phyloP scores from a whole-genome alignment of 495 filamentous ascomycete species.

The Annulohypoxylon bovei region DNA sequence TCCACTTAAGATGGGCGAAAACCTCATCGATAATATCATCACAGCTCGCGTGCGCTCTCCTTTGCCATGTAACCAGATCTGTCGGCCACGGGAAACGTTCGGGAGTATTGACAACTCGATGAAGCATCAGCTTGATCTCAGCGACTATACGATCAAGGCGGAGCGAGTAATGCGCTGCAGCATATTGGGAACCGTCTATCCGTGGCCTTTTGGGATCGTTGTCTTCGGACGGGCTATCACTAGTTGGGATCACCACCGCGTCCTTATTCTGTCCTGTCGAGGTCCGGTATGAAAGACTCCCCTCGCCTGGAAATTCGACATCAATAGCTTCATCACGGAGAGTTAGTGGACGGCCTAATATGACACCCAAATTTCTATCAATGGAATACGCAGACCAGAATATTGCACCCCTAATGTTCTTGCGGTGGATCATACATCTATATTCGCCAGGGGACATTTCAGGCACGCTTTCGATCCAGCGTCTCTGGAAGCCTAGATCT shows the following conservation, averaged over 20 bases:
- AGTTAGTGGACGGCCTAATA: conserved; percentile 60
- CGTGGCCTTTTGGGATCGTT: conserved; percentile 8
- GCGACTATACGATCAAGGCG: conserved; percentile 55
- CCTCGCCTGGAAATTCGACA: conserved; percentile 49
- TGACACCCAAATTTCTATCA: conserved; percentile 56
- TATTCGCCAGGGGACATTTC: conserved; percentile 33
- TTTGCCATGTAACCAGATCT: conserved; percentile 49
- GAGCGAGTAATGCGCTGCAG: conserved; percentile 53
- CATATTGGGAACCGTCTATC: background rate
- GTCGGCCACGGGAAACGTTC: conserved; percentile 24
- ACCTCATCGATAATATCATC: conserved; percentile 46
- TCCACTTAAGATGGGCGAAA: conserved; percentile 39
- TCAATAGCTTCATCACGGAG: conserved; percentile 60
- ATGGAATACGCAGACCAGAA: conserved; percentile 61
- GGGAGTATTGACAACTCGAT: conserved; percentile 53
- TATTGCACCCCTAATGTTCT: conserved; percentile 58
- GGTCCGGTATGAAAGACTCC: background rate
- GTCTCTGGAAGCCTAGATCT: conserved; percentile 56
- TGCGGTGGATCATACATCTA: conserved; percentile 47
- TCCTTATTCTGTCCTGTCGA: background rate
- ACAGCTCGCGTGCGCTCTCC: conserved; percentile 46
- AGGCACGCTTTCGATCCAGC: conserved; percentile 48
- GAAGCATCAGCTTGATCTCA: conserved; percentile 60
- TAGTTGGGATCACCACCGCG: background rate
- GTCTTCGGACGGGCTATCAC: background rate